Percentiles rank a stretch among this genome's conserved stretches.
These are phyloP conservation scores for Aspergillus funiculosus DNA, from an alignment of 495 filamentous ascomycete species.

Conservation along the genomic window DNA sequence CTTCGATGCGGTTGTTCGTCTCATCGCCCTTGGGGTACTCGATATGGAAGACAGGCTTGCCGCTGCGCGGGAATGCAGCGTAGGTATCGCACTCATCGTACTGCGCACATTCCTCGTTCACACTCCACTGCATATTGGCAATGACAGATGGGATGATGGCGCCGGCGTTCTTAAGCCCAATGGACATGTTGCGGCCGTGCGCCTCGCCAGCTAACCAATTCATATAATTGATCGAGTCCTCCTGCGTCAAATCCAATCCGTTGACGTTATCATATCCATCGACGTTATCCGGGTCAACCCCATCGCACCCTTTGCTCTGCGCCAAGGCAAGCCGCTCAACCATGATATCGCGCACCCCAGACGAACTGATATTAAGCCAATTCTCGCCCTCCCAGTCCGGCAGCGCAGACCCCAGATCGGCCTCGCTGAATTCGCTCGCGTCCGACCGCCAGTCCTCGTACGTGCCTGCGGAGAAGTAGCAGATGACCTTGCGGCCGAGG, in stretches of 20 bases:
- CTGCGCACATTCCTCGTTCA: slow-evolving; percentile 68
- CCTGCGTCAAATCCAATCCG: slow-evolving; percentile 49
- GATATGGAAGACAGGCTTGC: slow-evolving; percentile 69
- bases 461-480: slow-evolving; percentile 67
- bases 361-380: slow-evolving; percentile 57
- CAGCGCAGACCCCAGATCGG: slow-evolving; percentile 49
- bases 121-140: slow-evolving; percentile 55
- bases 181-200: slow-evolving; percentile 39
- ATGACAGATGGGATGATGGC: slow-evolving; percentile 54
- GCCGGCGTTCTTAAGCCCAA: slow-evolving; percentile 63
- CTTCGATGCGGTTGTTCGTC: slow-evolving; percentile 33
- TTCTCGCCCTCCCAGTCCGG: slow-evolving; percentile 60
- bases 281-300: slow-evolving; percentile 67
- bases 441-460: slow-evolving; percentile 58
- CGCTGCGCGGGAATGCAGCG: slow-evolving; percentile 48
- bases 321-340: slow-evolving; percentile 50
- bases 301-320: slow-evolving; percentile 57
- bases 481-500: slow-evolving; percentile 54
- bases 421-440: slow-evolving; percentile 40
- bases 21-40: slow-evolving; percentile 54
- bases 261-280: slow-evolving; percentile 57
- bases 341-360: slow-evolving; percentile 59
- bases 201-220: slow-evolving; percentile 53
- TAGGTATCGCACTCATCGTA: slow-evolving; percentile 54
- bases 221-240: slow-evolving; percentile 52